Evolutionary conservation across 805 yeast species (phyloP), one percentile per base, ranked within the genome.

Genomic region (Cyberlindnera misumaiensis): DNA sequence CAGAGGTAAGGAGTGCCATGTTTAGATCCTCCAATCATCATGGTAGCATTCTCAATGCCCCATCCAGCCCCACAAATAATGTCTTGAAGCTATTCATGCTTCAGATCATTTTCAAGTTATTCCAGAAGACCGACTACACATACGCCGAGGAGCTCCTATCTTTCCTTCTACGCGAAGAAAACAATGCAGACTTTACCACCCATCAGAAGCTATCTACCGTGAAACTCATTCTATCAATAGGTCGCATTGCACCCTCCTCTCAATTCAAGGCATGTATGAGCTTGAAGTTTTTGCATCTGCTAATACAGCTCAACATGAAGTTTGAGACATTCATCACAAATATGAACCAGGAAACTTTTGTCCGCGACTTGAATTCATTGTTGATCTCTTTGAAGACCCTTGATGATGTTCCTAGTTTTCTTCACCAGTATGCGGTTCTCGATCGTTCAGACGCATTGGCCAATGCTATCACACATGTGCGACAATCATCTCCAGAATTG

Each of bases 71-170:
- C 32, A 5, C 33, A 5, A 24, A 43, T 3, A 24, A 25, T 3
- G 38, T 48, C 2, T 27, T 49, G 32, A 51, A 47, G 26, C 41
- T 55, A 27, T 34, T 53, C 9, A 34, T 46, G 4, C 36, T 55
- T 5, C 58, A 53, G 32, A 40, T 48, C 3, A 25, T 48, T 0
- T 47, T 46, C 40, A 52, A 46, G 39, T 38, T 40, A 36, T 53
- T 52, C 26, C 56, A 53, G 32, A 30, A 26, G 3, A 35, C 32
- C 3, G 38, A 41, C 13, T 49, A 31, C 30, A 34, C 40, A 6
- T 30, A 40, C 16, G 22, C 40, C 3, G 35, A 30, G 1, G 35
- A 35, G 1, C 9, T 51, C 0, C 10, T 45, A 5, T 10, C 28
- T 2, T 53, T 53, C 25, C 46, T 49, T 11, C 14, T 28, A 4